These are phyloP conservation scores for Entelexis sorbosivorans DNA, from an alignment of 1,139 yeast genomes.

Conservation along the genomic window DNA sequence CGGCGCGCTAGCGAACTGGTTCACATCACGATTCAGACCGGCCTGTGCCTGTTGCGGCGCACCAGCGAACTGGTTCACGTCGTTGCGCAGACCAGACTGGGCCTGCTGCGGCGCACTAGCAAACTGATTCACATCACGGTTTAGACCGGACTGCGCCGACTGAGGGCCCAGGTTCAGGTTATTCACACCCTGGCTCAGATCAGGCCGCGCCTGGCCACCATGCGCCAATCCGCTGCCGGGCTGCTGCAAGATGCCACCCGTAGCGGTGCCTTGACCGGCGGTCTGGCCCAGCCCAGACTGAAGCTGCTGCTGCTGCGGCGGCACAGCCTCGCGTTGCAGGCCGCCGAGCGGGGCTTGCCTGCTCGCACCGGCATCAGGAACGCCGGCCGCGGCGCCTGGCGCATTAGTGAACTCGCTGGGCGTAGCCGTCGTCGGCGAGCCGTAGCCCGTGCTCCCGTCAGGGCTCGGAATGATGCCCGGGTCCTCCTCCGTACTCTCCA, in stretches of 20 bases:
- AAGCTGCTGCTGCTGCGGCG: background rate
- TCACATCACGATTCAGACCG: too few relatives aligned
- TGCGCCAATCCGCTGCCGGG: background rate
- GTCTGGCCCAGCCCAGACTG: background rate
- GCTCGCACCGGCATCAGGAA: background rate
- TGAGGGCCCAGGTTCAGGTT: background rate
- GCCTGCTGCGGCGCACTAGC: too few relatives aligned
- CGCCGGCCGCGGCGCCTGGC: background rate
- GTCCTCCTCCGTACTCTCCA: background rate
- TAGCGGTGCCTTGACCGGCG: background rate
- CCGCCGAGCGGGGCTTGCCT: background rate
- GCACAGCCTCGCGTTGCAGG: background rate
- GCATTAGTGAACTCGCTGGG: background rate
- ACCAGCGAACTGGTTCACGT: too few relatives aligned
- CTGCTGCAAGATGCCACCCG: background rate
- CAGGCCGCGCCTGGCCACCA: background rate
- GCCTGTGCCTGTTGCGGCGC: too few relatives aligned
- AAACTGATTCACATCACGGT: too few relatives aligned
- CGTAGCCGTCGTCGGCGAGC: background rate
- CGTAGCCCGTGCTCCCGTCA: background rate
- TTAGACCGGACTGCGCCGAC: too few relatives aligned
- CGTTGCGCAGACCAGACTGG: too few relatives aligned
- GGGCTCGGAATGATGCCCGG: background rate
- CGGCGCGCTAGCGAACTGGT: too few relatives aligned
- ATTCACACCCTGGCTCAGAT: background rate